Evolutionary conservation across 2,329 filamentous ascomycete species (phyloP), one percentile per base, ranked within the genome.

Genomic region (Xylaria sp.): DNA sequence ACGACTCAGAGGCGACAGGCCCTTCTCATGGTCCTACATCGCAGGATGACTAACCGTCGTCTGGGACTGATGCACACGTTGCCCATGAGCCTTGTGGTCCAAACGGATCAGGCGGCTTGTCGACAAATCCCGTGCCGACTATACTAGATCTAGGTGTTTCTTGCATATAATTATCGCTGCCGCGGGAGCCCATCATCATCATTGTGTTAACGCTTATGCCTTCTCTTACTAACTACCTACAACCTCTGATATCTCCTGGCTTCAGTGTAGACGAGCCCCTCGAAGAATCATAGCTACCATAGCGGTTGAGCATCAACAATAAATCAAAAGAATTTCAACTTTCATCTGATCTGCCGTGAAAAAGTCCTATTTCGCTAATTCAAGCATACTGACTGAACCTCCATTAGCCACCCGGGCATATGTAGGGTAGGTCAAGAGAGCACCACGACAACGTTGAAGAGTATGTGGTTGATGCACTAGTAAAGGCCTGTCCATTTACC

Each of bases 81-180:
- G n/a, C 38, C 21, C 23, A 38, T 23, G 45, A 57, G 37, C 21
- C 53, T 28, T 52, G 55, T 33, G 25, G 63, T 37, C 47, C 21
- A 25, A 45, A 52, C 53, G 45, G 33, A 62, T 37, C 50, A 52
- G 52, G 47, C 38, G 42, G 42, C 45, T 53, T 47, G 33, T 56
- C 35, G n/a, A 50, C 38, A 35, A 31, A 42, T 42, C 42, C 47
- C 47, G 52, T 12, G n/a, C 53, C 21, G 15, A 35, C 46, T 21
- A 42, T 40, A 21, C 9, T 47, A 56, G 42, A 53, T 51, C 56
- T 59, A 61, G 54, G 45, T 23, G 28, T 52, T 60, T 65, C 58
- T 56, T 60, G 58, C 55, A 67, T 64, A 55, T 60, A 45, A 12
- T 53, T 45, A 55, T 54, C 50, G 35, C 52, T 43, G 42, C 42